Evolutionary conservation across 768 basidiomycete genomes (phyloP), one percentile per base, ranked within the genome.

Genomic region (Chalciporus pseudorubinellus): DNA sequence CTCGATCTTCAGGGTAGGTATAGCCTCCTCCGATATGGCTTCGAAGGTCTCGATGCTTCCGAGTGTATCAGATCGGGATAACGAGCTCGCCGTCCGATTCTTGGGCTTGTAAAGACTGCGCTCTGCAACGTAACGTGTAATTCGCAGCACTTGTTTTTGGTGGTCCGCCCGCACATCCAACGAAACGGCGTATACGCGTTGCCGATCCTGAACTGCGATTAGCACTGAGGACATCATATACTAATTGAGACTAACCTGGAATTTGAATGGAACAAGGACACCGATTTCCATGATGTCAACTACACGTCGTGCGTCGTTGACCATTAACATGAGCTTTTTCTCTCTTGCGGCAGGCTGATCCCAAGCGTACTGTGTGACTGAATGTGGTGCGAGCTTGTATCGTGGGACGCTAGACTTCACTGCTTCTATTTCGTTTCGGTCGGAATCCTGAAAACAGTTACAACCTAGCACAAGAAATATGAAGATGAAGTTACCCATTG

Each of bases 281-380:
- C 97, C 97, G 19, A 99, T 98, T 68, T 98, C 97, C 85, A 95
- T 86, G 53, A 95, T 85, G 64, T 98, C 95, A 45, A 98, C 74
- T 19, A 76, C 68, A 24, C 91, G 80, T 11, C 79, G 80, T 47
- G 80, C 70, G 20, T 79, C 78, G 39, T 84, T 84, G 44, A 85
- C 77, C 10, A 68, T 66, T 19, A 99, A 73, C 31, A 82, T 67
- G 21, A 99, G 74, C 56, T 83, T 85, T 71, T 95, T 98, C 59
- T 88, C 85, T 41, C 75, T 74, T 1, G 85, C 85, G 3, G 93
- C 89, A 7, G 97, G 97, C 52, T 78, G 83, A 63, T 99, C 97
- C 95, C 95, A 99, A 5, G 94, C 89, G 65, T 98, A 99, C 28
- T 80, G 72, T 40, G 79, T 66, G 14, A 72, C 76, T 3, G 79